A percentile compares a stretch with the other conserved stretches of the same genome.
Evolutionary conservation across 805 yeast species (phyloP).

Genomic region (Yarrowia bubula): DNA sequence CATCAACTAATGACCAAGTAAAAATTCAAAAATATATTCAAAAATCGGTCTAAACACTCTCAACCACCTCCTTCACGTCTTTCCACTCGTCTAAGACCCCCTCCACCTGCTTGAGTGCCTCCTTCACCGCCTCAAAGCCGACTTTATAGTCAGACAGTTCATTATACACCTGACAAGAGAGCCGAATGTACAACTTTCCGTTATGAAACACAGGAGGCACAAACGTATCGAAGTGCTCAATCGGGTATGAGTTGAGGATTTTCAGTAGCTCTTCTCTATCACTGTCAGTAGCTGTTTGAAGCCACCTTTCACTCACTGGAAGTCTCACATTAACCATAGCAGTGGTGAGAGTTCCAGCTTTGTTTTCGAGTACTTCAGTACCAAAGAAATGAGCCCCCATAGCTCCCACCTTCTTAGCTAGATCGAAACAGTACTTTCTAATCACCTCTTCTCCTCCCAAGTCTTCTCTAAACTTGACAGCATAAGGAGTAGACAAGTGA

Average conservation of each 20-base stretch:
- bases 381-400: slow-evolving; percentile 44
- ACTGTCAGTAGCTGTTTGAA: slow-evolving; percentile 30
- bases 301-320: slow-evolving; percentile 37
- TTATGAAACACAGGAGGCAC: slow-evolving; percentile 49
- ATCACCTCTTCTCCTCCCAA: slow-evolving; percentile 64
- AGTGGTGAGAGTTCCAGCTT: slow-evolving; percentile 38
- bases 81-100: background rate
- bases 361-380: slow-evolving; percentile 38
- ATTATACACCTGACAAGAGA: slow-evolving; percentile 60
- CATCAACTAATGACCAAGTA: too few relatives aligned
- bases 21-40: background rate
- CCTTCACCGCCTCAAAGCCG: slow-evolving; percentile 45
- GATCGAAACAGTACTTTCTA: slow-evolving; percentile 45
- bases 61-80: too few relatives aligned
- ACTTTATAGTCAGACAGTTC: slow-evolving; percentile 53
- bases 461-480: slow-evolving; percentile 49
- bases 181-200: slow-evolving; percentile 47
- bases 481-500: slow-evolving; percentile 46
- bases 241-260: background rate
- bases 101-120: slow-evolving; percentile 33
- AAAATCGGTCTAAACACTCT: background rate
- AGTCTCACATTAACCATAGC: slow-evolving; percentile 48
- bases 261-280: slow-evolving; percentile 28
- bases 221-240: slow-evolving; percentile 42
- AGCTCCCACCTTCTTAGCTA: slow-evolving; percentile 48